These are phyloP conservation scores for Trametes pubescens DNA, from an alignment of 1,284 basidiomycete species.

Conservation along the genomic window DNA sequence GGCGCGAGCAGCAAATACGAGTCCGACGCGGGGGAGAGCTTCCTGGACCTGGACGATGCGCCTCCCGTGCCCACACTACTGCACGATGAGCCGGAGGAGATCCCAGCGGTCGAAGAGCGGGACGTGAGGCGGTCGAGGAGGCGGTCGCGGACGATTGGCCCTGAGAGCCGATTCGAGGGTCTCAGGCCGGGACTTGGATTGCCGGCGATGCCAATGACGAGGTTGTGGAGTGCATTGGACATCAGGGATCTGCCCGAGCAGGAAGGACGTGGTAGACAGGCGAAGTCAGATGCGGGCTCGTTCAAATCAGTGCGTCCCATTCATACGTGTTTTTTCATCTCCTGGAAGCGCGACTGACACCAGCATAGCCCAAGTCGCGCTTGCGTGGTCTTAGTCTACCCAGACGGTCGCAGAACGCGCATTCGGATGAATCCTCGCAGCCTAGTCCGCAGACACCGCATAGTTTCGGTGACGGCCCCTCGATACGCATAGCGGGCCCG, in stretches of 20 bases:
- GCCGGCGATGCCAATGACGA: constrained; percentile 19
- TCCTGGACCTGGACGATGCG: constrained; percentile 29
- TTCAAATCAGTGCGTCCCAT: constrained; percentile 37
- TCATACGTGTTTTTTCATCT: constrained; percentile 1
- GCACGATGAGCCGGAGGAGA: constrained; percentile 35
- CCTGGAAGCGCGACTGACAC: constrained; percentile 10
- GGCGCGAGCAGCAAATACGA: constrained; percentile 26
- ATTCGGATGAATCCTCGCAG: constrained; percentile 46
- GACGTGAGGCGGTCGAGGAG: constrained; percentile 26
- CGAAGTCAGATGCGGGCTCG: constrained; percentile 41
- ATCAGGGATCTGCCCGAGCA: constrained; percentile 37
- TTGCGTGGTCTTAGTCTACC: constrained; percentile 49
- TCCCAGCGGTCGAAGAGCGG: constrained; percentile 16
- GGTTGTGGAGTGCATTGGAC: constrained; percentile 37
- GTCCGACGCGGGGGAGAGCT: constrained; percentile 31
- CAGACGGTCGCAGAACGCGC: constrained; percentile 42
- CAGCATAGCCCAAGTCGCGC: constrained; percentile 35
- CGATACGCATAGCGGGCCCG: constrained; percentile 37
- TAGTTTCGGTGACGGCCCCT: constrained; percentile 36
- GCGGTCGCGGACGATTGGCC: constrained; percentile 27
- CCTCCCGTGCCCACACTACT: constrained; percentile 35
- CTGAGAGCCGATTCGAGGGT: constrained; percentile 19
- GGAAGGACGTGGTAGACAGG: constrained; percentile 34
- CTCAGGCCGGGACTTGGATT: constrained; percentile 6
- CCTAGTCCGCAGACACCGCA: constrained; percentile 47